Evolutionary conservation across 2,329 filamentous ascomycete genomes (phyloP), one percentile per base, ranked within the genome.

Genomic region (Paecilomyces dactylethromorphus): DNA sequence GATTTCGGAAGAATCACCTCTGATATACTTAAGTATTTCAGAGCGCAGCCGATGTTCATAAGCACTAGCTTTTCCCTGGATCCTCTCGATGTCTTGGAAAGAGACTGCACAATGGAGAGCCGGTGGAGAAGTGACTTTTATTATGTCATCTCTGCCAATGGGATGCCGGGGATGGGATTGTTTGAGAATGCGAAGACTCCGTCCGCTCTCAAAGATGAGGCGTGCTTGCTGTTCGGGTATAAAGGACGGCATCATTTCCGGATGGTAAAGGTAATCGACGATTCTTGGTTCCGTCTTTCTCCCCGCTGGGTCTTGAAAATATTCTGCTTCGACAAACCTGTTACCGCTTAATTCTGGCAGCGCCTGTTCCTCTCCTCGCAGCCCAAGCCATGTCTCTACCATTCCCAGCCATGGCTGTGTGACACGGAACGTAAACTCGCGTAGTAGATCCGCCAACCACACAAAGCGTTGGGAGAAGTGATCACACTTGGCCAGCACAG

Each of bases 171-270:
- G 83, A 68, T 94, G 89, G 64, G 88, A 85, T 22, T 79, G 77
- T 64, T 86, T 84, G 54, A 96, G 79, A 57, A 94, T 86, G 7
- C 89, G 84, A 54, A 96, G 74, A 69, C 89, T 93, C 65, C 83
- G 84, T 3, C 90, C 91, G 3, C 87, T 89, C 69, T 95, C 90
- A 63, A 93, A 92, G n/a, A 94, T 84, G 4, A 81, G 78, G 55
- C 83, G 81, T 2, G 85, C 87, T 63, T 92, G 83, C 59, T 94
- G 90, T 4, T 78, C 71, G 0, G 87, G 82, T 52, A 95, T 80
- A 64, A 94, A 94, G 1, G 81, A 78, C 0, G 90, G 90, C 75
- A 94, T 85, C 62, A 84, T 83, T 29, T 82, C 77, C 22, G 64
- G 61, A 22, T 62, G 62, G 53, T 71, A 76, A 18, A 80, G 78